Evolutionary conservation across 805 yeast species (phyloP).

Genomic region (Candida pini): DNA sequence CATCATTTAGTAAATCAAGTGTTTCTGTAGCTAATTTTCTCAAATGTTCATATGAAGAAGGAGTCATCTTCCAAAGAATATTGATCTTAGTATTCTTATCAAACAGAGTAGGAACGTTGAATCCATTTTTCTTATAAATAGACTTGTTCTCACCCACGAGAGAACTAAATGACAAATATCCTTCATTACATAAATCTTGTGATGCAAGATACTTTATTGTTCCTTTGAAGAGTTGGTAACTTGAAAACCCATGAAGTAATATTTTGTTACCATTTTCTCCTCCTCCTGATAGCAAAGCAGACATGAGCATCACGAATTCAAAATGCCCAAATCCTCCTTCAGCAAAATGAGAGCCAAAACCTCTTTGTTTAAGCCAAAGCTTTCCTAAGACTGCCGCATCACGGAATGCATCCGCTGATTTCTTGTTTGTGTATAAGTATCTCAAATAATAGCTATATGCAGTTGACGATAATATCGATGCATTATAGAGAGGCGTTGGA

Average conservation of each 20-base stretch:
- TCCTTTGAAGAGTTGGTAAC: conserved; percentile 91
- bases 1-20: conserved; percentile 63
- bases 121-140: conserved; percentile 50
- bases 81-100: conserved; percentile 76
- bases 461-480: conserved; percentile 67
- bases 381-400: conserved; percentile 86
- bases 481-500: conserved; percentile 85
- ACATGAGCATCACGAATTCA: conserved; percentile 78
- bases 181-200: conserved; percentile 58
- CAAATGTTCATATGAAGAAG: conserved; percentile 56
- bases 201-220: conserved; percentile 76
- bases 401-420: conserved; percentile 71
- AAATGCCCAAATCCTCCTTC: conserved; percentile 86
- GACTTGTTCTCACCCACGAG: conserved; percentile 41
- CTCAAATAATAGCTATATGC: conserved; percentile 66
- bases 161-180: conserved; percentile 65
- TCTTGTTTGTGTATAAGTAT: conserved; percentile 68
- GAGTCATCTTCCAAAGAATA: conserved; percentile 74
- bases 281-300: conserved; percentile 80
- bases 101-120: conserved; percentile 67
- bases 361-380: conserved; percentile 87
- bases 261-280: conserved; percentile 71
- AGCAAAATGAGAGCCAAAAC: conserved; percentile 57
- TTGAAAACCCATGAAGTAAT: conserved; percentile 80
- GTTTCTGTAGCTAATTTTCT: conserved; percentile 67